Evolutionary conservation across 495 filamentous ascomycete genomes (phyloP), one percentile per base, ranked within the genome.

Genomic region (Gamarada debralockiae): DNA sequence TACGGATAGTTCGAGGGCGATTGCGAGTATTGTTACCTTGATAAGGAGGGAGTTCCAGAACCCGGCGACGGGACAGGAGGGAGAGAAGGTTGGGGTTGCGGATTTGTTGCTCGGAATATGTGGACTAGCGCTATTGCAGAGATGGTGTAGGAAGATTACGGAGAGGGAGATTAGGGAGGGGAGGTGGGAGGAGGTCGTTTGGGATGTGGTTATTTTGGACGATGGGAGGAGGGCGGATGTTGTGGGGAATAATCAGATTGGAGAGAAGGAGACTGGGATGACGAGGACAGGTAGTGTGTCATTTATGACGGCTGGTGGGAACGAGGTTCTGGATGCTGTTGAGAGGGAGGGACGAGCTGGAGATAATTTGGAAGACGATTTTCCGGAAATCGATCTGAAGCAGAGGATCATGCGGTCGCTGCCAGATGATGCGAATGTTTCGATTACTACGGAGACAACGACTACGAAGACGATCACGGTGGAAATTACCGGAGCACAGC

Each of bases 1-100:
- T 17, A 90, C 87, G 4, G 87, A 92, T 63, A 86, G 85, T 2
- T 89, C 85, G 1, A 75, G 86, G 45, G 87, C 87, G n/a, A 87
- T 90, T 62, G 83, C 84, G 0, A 84, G 86, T 53, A 90, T 92
- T 49, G 81, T 90, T 50, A 82, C 83, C 1, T 70, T 92, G 22
- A 83, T 90, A 37, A 74, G 82, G 9, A 78, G 82, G 46, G 87
- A 92, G 62, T 86, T 90, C 43, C 72, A 82, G 25, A 83, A 82
- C 46, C 77, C 83, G 3, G 78, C 81, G 5, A 75, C 76, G 2
- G 79, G 77, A 5, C 59, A 68, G 6, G 72, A 75, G 53, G 77
- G 78, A n/a, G 81, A 86, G 55, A 75, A 71, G 18, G 78, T 90
- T 23, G 78, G 82, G 1, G 81, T 87, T 3, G 68, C 74, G 0